Evolutionary conservation across 306 rosid genomes (phyloP).

Genomic region (Citrullus colocynthis): DNA sequence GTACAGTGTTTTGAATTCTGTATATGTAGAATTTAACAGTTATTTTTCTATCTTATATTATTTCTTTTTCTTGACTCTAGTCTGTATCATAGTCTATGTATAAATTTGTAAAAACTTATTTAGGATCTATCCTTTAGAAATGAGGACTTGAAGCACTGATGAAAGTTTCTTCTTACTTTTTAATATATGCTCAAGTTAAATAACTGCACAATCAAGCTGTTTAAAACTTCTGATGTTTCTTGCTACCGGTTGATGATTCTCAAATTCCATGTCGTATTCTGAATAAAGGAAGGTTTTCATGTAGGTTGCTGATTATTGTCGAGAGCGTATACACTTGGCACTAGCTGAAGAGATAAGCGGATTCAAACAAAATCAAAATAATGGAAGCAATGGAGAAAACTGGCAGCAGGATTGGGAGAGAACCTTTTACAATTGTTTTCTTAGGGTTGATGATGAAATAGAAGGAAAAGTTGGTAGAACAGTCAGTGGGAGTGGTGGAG

Average conservation of each 20-base stretch:
- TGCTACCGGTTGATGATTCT: not conserved
- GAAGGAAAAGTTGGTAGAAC: constrained; percentile 28
- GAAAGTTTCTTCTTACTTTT: not conserved
- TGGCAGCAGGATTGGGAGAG: constrained; percentile 32
- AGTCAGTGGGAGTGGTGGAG: constrained; percentile 2
- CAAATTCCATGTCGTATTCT: not conserved
- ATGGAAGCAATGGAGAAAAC: constrained; percentile 18
- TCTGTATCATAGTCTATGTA: not conserved
- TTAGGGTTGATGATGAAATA: constrained; percentile 37
- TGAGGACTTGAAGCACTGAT: not conserved
- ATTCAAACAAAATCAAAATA: constrained; percentile 9
- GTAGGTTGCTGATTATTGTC: constrained; percentile 50
- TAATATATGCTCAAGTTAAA: not conserved
- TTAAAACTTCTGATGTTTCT: not conserved
- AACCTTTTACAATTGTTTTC: constrained; percentile 30
- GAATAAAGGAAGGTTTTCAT: constrained; percentile 4
- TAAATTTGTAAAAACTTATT: not conserved
- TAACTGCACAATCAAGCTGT: not conserved
- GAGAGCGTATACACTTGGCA: constrained; percentile 39
- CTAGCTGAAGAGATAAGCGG: constrained; percentile 33
- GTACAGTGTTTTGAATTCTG: not conserved
- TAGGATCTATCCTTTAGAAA: not conserved
- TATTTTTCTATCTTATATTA: not conserved
- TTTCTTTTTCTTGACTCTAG: not conserved
- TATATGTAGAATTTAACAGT: not conserved